Evolutionary conservation across 805 yeast genomes (phyloP).

Genomic region (Saccharomycopsis capsularis): DNA sequence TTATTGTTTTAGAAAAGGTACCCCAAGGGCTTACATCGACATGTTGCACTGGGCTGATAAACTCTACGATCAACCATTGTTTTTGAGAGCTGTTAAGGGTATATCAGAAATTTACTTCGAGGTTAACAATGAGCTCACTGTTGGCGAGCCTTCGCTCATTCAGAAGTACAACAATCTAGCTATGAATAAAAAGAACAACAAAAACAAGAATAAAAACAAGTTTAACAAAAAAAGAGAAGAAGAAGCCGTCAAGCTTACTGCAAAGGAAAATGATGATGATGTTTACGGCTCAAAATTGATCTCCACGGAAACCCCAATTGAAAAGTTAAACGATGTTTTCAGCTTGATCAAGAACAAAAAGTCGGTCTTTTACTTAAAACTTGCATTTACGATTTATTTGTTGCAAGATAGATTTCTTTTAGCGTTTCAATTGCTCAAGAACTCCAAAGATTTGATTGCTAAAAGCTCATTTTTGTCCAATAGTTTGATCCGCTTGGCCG

Average conservation of each 20-base stretch:
- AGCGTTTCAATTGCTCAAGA: conserved; percentile 18
- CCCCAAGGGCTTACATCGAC: conserved; percentile 74
- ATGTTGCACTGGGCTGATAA: conserved; percentile 79
- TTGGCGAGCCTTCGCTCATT: conserved; percentile 8
- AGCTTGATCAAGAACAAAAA: conserved; percentile 8
- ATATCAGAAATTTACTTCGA: conserved; percentile 51
- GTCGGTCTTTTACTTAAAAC: conserved; percentile 12
- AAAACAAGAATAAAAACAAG: conserved; percentile 13
- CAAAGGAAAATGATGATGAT: conserved; percentile 17
- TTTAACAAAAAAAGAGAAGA: conserved; percentile 11
- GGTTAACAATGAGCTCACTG: conserved; percentile 12
- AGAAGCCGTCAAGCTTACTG: conserved; percentile 8
- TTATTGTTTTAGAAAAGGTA: conserved; percentile 85
- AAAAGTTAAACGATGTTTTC: conserved; percentile 3
- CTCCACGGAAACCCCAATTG: conserved; percentile 7
- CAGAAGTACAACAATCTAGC: conserved; percentile 6
- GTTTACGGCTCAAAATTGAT: conserved; percentile 14
- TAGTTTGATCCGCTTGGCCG: conserved; percentile 5
- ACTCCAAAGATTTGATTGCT: not conserved
- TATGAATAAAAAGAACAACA: conserved; percentile 10
- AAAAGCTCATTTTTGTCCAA: conserved; percentile 9
- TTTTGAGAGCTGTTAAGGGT: conserved; percentile 62
- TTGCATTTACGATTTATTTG: conserved; percentile 11
- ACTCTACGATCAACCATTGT: conserved; percentile 63
- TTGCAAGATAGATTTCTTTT: conserved; percentile 13